phyloP scores from a whole-genome alignment of 768 basidiomycete genomes.

The Lentinula aciculospora region DNA sequence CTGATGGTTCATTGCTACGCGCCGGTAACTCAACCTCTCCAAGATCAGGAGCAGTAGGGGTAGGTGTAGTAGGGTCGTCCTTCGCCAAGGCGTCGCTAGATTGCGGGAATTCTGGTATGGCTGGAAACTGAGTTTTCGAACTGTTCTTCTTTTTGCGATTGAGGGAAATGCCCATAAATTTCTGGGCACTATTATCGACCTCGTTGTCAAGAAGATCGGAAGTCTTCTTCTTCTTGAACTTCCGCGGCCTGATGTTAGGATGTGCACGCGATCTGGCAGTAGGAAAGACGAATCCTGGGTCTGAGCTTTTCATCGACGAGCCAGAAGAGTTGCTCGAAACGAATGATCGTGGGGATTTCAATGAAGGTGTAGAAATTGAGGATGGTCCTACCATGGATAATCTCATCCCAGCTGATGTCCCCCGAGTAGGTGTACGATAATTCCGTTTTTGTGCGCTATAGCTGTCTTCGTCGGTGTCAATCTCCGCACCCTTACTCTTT shows the following conservation, averaged over 20 bases:
- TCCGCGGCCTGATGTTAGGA: conserved; percentile 1
- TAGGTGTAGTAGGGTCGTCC: neutral
- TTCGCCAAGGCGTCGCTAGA: neutral
- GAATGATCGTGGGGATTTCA: neutral
- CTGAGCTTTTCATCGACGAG: neutral
- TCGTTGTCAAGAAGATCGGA: neutral
- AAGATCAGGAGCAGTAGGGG: neutral
- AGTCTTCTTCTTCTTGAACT: neutral
- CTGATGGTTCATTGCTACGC: neutral
- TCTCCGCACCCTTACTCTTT: conserved; percentile 10
- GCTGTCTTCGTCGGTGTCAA: neutral
- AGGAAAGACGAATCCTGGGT: conserved; percentile 9
- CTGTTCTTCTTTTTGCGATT: conserved; percentile 6
- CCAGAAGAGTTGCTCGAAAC: neutral
- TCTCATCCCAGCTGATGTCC: neutral
- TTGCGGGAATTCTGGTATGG: neutral
- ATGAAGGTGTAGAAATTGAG: neutral
- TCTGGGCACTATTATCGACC: neutral
- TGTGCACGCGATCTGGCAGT: conserved; percentile 11
- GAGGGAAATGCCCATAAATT: conserved; percentile 10
- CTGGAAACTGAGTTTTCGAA: neutral
- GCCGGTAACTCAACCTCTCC: neutral
- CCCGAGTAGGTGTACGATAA: conserved; percentile 2
- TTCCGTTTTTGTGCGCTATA: neutral
- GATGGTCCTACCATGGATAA: neutral